Evolutionary conservation across 352 stramenopile genomes (phyloP), one percentile per base, ranked within the genome.

Genomic region (Pythium angustatum): DNA sequence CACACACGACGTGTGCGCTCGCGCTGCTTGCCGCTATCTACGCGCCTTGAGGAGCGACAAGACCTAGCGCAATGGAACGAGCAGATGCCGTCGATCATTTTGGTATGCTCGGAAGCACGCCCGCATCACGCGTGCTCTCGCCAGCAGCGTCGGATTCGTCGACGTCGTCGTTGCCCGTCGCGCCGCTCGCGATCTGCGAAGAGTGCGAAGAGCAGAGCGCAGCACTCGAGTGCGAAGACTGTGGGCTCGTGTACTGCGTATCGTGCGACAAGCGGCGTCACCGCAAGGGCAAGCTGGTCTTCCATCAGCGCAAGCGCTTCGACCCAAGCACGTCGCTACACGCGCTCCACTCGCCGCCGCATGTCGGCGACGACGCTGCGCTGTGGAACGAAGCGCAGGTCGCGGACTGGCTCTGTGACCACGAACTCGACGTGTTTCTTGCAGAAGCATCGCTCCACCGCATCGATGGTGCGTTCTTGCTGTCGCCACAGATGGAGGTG

Each of bases 211-310:
- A 80, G 12, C 61, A 60, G 28, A 44, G 45, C 6, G 78, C 76
- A 52, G 48, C 70, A 36, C 62, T 91, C 59, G 71, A 75, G 14
- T 94, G 85, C 55, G 72, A 85, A 24, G 85, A 88, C 65, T 94
- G 85, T 53, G 85, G 83, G 4, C 71, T 94, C 38, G 69, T 80
- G 61, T 94, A 93, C 71, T 94, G 85, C 54, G 52, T 64, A 26
- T 44, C 59, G 3, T 94, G 85, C 56, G 83, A 94, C 68, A 74
- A 71, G 27, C 73, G 82, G 30, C 73, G 82, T 59, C 85, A 94
- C 64, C 85, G 85, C 64, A 94, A 94, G 64, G 85, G 85, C 21
- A 94, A 91, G 62, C 78, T 94, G n/a, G 66, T 78, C 48, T 75
- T 87, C 33, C 85, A 94, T 51, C 65, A 81, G 43, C 78, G 85